A percentile compares a stretch with the other conserved stretches of the same genome.
These are phyloP conservation scores for Monilinia vaccinii-corymbosi DNA, from an alignment of 2,329 filamentous ascomycete genomes.

Conservation along the genomic window DNA sequence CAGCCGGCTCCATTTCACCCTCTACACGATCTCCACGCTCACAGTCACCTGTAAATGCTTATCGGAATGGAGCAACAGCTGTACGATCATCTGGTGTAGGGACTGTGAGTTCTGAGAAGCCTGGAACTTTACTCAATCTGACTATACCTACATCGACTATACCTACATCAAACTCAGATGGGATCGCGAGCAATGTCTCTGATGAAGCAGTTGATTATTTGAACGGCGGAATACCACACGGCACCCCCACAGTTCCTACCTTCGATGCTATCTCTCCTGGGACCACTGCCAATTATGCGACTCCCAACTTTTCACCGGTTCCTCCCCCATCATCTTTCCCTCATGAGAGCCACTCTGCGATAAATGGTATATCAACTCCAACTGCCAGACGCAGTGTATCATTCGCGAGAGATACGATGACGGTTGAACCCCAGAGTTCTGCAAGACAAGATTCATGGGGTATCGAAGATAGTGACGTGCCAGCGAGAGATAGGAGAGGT, in stretches of 20 bases:
- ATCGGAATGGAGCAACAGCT: constrained; percentile 20
- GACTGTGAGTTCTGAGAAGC: constrained; percentile 18
- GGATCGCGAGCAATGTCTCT: constrained; percentile 12
- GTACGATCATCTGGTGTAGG: constrained; percentile 23
- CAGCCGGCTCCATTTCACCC: constrained; percentile 31
- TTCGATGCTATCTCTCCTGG: background rate
- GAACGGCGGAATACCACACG: constrained; percentile 27
- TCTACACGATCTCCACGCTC: constrained; percentile 28
- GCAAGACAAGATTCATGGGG: constrained; percentile 53
- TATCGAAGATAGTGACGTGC: constrained; percentile 51
- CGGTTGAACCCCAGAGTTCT: constrained; percentile 39
- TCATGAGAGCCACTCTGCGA: constrained; percentile 7
- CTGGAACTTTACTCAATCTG: constrained; percentile 11
- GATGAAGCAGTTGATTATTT: constrained; percentile 28
- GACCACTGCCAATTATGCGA: background rate
- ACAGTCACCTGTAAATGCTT: constrained; percentile 21
- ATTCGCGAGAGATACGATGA: constrained; percentile 48
- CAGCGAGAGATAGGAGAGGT: constrained; percentile 49
- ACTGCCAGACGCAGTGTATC: constrained; percentile 60
- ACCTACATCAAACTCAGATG: constrained; percentile 13
- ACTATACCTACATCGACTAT: constrained; percentile 12
- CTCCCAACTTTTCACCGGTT: constrained; percentile 11
- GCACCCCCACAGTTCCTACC: background rate
- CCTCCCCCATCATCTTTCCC: constrained; percentile 10
- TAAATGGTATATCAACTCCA: constrained; percentile 25